Evolutionary conservation across 345 rosid species (phyloP), one percentile per base, ranked within the genome.

Genomic region (Clarkia xantiana): DNA sequence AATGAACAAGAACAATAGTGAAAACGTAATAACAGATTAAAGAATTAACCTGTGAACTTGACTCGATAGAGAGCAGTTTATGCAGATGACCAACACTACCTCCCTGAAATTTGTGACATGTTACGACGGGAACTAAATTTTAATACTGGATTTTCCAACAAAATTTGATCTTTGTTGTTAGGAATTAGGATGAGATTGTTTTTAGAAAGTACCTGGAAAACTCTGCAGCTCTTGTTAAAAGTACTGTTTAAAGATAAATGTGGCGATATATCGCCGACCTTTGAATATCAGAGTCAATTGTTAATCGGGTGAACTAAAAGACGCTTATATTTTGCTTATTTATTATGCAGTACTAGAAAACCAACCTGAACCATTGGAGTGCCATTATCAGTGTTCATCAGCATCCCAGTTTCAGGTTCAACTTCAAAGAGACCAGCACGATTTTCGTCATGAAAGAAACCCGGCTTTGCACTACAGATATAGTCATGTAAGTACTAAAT

Each of bases 81-180:
- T 86, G 98, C 60, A 91, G 85, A 76, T 91, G 98, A 53, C 75
- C 85, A 14, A 91, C 98, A 70, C 62, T 91, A 44, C 98, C 98
- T 51, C 98, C 98, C 85, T 79, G 67, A 45, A 65, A 62, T 16
- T 19, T 36, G 8, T 16, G n/a, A n/a, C n/a, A n/a, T n/a, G n/a
- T n/a, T n/a, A n/a, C n/a, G n/a, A n/a, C n/a, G n/a, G n/a, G n/a
- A n/a, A n/a, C n/a, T n/a, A n/a, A n/a, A n/a, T n/a, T n/a, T 6
- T 3, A 29, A 29, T 29, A 29, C 7, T 29, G 7, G 36, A 29
- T 29, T 29, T 4, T 7, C 36, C 36, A 10, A 29, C 36, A 29
- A 29, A 29, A 10, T 29, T 29, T 1, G n/a, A n/a, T 29, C 5
- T 29, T 29, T 29, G n/a, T 11, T 10, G 16, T 34, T 49, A 17